Base-by-base conservation (phyloP, 352 stramenopile species). In the Globisporangium nodosum region DNA sequence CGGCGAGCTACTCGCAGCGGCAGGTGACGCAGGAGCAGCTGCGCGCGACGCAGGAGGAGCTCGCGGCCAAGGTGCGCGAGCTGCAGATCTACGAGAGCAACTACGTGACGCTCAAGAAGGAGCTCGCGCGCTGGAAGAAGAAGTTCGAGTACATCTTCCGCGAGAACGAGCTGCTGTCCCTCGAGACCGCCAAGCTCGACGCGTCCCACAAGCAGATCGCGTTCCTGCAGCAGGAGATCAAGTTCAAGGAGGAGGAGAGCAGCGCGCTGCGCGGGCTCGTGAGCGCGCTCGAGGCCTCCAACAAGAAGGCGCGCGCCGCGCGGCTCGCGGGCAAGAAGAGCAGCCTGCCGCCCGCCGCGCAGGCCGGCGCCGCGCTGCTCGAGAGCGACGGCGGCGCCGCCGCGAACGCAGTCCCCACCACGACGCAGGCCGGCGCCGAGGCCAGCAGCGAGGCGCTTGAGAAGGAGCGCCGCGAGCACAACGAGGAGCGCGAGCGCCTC, bases 111-210 rank as follows among this genome's bases (percentile, higher is more conserved):
- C 74, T 85, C 40, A 91, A 91, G 66, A 88, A 88, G 63, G 84
- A 94, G 52, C 61, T 90, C 5, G 47, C 70, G 53, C 78, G 80
- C 59, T 94, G 84, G 84, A 94, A 92, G 64, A 92, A 92, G 47
- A 94, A 92, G 54, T 94, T 92, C 58, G 81, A 94, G 65, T 92
- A 87, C 57, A 82, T 94, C 18, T 92, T 94, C 58, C 70, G 81
- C 47, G 84, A 94, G 64, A 94, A 94, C 65, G 84, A 94, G 66
- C 69, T 94, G 60, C 58, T 94, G 42, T 87, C 80, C 54, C 71
- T 91, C 30, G 84, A 94, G 58, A 90, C 80, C n/a, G 75, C 76
- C 31, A 94, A 94, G 63, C 70, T 94, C n/a, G 81, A 94, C 53
- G 73, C 79, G 16, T 83, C 78, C 0, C 81, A 92, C 65, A 91